These are phyloP conservation scores for Cetradonia linearis DNA, from an alignment of 495 filamentous ascomycete genomes.

Conservation along the genomic window DNA sequence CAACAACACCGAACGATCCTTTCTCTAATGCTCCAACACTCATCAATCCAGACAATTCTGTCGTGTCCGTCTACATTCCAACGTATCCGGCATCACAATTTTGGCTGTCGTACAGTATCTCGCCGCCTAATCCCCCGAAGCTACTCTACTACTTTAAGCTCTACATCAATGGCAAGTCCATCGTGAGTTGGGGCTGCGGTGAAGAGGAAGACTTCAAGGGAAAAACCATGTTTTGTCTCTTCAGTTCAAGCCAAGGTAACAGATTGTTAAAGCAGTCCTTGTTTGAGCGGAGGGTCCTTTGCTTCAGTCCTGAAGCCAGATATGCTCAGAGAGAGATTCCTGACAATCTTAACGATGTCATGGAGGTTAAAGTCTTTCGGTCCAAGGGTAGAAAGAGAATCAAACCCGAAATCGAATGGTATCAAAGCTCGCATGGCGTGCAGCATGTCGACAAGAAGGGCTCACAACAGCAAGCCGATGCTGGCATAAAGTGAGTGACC, in stretches of 20 bases:
- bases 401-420: constrained; percentile 21
- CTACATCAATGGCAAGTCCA: constrained; percentile 27
- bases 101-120: constrained; percentile 33
- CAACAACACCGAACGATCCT: constrained; percentile 20
- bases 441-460: not conserved
- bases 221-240: constrained; percentile 34
- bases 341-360: constrained; percentile 16
- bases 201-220: constrained; percentile 31
- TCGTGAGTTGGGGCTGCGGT: constrained; percentile 35
- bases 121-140: constrained; percentile 27
- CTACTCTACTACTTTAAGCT: constrained; percentile 37
- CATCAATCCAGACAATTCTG: constrained; percentile 20
- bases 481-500: constrained; percentile 14
- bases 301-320: constrained; percentile 21
- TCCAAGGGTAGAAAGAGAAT: constrained; percentile 30
- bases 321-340: not conserved
- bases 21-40: constrained; percentile 18
- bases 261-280: not conserved
- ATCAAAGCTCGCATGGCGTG: not conserved
- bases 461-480: not conserved
- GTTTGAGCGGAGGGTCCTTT: constrained; percentile 30
- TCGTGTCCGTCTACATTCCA: constrained; percentile 28
- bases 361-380: constrained; percentile 33
- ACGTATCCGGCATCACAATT: constrained; percentile 30
- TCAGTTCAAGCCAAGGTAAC: constrained; percentile 15